phyloP scores from a whole-genome alignment of 2,329 filamentous ascomycete species.

The Xylariaceae sp. region DNA sequence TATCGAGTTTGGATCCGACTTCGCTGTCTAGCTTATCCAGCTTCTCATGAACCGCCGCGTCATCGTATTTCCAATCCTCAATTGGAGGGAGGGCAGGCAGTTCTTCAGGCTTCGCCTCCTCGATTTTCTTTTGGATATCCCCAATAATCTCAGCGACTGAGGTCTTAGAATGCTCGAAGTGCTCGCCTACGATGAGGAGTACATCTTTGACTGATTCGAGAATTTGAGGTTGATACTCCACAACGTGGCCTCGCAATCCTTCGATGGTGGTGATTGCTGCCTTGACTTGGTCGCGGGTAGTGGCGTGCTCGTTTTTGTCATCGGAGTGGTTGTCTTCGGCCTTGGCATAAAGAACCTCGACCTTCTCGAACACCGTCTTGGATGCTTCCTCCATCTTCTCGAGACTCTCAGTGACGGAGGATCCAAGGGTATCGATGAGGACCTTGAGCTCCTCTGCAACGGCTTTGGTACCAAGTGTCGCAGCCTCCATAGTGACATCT shows the following conservation, averaged over 20 bases:
- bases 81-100: constrained; percentile 51
- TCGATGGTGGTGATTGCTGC: constrained; percentile 70
- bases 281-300: constrained; percentile 76
- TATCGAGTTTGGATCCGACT: constrained; percentile 32
- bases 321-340: constrained; percentile 72
- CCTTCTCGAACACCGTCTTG: constrained; percentile 76
- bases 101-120: constrained; percentile 52
- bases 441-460: constrained; percentile 84
- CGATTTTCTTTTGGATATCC: constrained; percentile 53
- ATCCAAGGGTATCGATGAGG: constrained; percentile 79
- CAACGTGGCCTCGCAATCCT: constrained; percentile 71
- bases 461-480: constrained; percentile 69
- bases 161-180: constrained; percentile 82
- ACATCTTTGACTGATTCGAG: constrained; percentile 82
- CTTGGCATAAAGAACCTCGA: constrained; percentile 73
- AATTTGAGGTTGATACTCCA: constrained; percentile 84
- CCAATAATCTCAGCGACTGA: constrained; percentile 36
- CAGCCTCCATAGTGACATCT: constrained; percentile 66
- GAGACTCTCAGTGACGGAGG: constrained; percentile 73
- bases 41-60: constrained; percentile 23
- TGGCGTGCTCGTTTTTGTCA: constrained; percentile 72
- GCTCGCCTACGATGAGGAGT: constrained; percentile 74
- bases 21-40: constrained; percentile 27
- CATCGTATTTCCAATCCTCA: constrained; percentile 39
- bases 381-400: constrained; percentile 86